These are phyloP conservation scores for Sclerotinia minor DNA, from an alignment of 2,329 filamentous ascomycete species.

Conservation along the genomic window DNA sequence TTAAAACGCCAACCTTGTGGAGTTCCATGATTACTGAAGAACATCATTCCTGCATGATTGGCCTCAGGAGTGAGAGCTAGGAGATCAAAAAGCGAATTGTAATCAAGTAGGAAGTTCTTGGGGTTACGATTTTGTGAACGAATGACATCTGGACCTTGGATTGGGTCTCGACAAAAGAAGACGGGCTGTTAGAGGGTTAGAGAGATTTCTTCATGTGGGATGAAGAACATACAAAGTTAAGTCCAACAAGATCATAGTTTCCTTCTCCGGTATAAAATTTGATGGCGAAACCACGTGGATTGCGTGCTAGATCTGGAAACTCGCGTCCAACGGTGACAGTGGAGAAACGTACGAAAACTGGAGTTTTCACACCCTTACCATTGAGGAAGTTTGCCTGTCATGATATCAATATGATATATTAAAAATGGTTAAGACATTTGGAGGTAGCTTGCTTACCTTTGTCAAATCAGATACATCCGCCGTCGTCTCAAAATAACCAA, in stretches of 20 bases:
- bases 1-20: conserved; percentile 55
- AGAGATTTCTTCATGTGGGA: background rate
- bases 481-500: conserved; percentile 29
- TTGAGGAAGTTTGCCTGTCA: conserved; percentile 47
- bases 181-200: conserved; percentile 48
- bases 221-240: conserved; percentile 11
- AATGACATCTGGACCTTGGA: conserved; percentile 71
- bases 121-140: conserved; percentile 72
- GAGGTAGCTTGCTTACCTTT: background rate
- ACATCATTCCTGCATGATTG: conserved; percentile 58
- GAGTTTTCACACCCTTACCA: conserved; percentile 65
- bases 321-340: conserved; percentile 50
- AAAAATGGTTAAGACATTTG: background rate
- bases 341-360: conserved; percentile 59
- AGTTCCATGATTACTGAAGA: conserved; percentile 58
- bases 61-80: conserved; percentile 49
- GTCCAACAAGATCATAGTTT: conserved; percentile 44
- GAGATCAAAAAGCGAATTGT: conserved; percentile 19
- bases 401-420: background rate
- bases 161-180: conserved; percentile 70
- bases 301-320: conserved; percentile 47
- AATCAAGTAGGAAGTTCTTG: conserved; percentile 43
- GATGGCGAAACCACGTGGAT: conserved; percentile 50
- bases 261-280: conserved; percentile 54
- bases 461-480: conserved; percentile 45